A percentile compares a stretch with the other conserved stretches of the same genome.
Evolutionary conservation across 805 yeast genomes (phyloP).

Genomic region (Kluyveromyces dobzhanskii): DNA sequence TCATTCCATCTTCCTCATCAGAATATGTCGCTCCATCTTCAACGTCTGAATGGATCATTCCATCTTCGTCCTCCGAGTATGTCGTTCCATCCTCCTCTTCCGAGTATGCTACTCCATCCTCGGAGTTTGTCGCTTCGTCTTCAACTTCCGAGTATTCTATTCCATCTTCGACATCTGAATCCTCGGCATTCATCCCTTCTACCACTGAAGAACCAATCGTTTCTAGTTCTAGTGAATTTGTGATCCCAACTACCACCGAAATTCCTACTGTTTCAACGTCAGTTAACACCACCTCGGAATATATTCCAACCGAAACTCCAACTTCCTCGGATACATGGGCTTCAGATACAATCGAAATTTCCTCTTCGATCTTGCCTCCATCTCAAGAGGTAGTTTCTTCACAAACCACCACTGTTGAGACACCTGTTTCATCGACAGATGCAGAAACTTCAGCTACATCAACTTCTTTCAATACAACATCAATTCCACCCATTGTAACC

Average conservation of each 20-base stretch:
- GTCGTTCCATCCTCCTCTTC: neutral
- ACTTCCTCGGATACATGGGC: neutral
- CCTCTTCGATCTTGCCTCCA: constrained; percentile 3
- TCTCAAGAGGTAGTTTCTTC: neutral
- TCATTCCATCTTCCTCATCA: neutral
- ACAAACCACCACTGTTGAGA: neutral
- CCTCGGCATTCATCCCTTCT: neutral
- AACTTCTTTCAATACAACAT: constrained; percentile 6
- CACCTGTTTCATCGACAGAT: constrained; percentile 1
- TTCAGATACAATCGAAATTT: neutral
- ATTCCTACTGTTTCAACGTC: too few relatives aligned
- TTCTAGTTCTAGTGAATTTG: neutral
- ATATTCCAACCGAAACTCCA: neutral
- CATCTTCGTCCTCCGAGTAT: neutral
- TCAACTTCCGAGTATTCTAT: neutral
- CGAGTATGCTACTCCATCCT: neutral
- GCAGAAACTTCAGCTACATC: constrained; percentile 6
- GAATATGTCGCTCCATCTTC: neutral
- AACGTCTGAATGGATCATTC: neutral
- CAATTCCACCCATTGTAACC: neutral
- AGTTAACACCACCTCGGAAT: neutral
- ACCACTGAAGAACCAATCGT: neutral
- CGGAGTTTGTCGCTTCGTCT: neutral
- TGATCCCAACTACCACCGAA: neutral
- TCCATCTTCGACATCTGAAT: neutral